A percentile compares a stretch with the other conserved stretches of the same genome.
phyloP scores from a whole-genome alignment of 768 basidiomycete genomes.

The Russula griseocarnosa region DNA sequence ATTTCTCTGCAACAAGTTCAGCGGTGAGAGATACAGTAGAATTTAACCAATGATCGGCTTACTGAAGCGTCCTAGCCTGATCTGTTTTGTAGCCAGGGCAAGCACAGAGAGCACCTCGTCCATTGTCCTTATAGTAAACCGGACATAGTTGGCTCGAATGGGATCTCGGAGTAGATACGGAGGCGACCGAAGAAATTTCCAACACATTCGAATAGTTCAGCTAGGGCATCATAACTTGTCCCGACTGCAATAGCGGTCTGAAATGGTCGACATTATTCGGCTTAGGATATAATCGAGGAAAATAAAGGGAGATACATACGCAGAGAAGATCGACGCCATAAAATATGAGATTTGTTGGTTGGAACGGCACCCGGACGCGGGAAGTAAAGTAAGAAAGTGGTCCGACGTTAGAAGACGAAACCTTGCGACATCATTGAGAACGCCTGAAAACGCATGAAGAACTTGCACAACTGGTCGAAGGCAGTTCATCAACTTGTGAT shows the following conservation, averaged over 20 bases:
- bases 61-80: constrained; percentile 3
- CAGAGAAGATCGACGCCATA: background rate
- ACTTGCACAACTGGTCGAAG: background rate
- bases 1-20: background rate
- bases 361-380: background rate
- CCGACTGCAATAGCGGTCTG: background rate
- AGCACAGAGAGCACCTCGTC: background rate
- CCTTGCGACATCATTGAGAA: background rate
- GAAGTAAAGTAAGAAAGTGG: background rate
- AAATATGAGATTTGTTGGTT: background rate
- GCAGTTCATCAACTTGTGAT: background rate
- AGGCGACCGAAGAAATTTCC: background rate
- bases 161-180: background rate
- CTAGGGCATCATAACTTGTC: background rate
- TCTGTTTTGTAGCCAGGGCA: background rate
- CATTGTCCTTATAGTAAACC: background rate
- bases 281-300: too few relatives aligned
- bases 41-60: background rate
- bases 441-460: background rate
- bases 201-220: background rate
- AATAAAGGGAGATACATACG: background rate
- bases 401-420: background rate
- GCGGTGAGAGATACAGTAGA: background rate
- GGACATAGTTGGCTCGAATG: background rate
- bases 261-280: background rate